Percentiles rank a stretch among this genome's conserved stretches.
Evolutionary conservation across 1,284 basidiomycete genomes (phyloP).

Genomic region (Hemileia vastatrix): DNA sequence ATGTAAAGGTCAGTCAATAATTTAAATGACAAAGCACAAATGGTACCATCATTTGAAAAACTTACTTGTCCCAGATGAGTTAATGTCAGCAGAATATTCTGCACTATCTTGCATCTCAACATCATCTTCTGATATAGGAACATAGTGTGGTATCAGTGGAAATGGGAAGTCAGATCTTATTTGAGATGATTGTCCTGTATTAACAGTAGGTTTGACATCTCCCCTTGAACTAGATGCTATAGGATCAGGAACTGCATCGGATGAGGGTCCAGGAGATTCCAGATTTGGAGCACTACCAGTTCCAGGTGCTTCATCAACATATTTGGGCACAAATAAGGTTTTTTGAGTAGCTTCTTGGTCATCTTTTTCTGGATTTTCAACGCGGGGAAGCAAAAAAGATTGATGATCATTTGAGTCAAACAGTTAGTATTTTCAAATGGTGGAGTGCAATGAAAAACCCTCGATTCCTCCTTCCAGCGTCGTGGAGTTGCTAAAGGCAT

Average conservation of each 20-base stretch:
- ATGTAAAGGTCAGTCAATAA: neutral
- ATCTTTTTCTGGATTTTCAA: slow-evolving; percentile 8
- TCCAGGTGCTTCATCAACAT: slow-evolving; percentile 5
- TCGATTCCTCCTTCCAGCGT: slow-evolving; percentile 17
- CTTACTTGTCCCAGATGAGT: no score
- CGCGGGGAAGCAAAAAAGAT: slow-evolving; percentile 10
- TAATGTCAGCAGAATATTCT: neutral
- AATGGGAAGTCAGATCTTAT: no score
- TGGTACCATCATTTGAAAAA: neutral
- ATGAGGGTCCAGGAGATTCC: neutral
- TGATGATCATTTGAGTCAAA: slow-evolving; percentile 12
- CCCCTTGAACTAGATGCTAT: no score
- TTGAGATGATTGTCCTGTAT: neutral
- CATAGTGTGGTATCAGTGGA: no score
- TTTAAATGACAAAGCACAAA: neutral
- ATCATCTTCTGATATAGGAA: slow-evolving; percentile 9
- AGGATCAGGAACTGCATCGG: neutral
- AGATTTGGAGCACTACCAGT: neutral
- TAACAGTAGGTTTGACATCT: slow-evolving; percentile 5
- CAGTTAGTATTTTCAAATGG: slow-evolving; percentile 12
- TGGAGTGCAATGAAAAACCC: slow-evolving; percentile 16
- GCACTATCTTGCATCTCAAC: slow-evolving; percentile 21
- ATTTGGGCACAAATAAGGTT: slow-evolving; percentile 4
- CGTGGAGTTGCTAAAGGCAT: slow-evolving; percentile 20
- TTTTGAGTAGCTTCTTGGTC: neutral